Percentiles rank a stretch among this genome's conserved stretches.
Conservation (phyloP, 208 protist species). For the Crithidia bombi region DNA sequence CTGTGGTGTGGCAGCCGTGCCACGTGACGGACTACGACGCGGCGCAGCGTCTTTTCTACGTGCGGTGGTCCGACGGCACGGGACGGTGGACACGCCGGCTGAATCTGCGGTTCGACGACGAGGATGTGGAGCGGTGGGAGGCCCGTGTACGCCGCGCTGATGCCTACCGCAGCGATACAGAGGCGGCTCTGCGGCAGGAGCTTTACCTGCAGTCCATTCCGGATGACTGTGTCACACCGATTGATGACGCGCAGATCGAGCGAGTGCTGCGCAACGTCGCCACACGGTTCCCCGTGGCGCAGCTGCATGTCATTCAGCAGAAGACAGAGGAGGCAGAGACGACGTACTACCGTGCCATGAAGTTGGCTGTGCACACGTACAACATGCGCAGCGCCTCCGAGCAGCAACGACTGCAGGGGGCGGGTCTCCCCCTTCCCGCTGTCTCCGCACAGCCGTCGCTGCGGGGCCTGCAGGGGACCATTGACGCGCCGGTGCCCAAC, state of each 20-base stretch:
- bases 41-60: constrained; percentile 61
- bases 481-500: constrained; percentile 87
- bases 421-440: constrained; percentile 27
- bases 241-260: constrained; percentile 87
- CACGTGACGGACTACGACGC: constrained; percentile 75
- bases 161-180: constrained; percentile 69
- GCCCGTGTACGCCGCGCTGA: constrained; percentile 75
- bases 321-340: constrained; percentile 74
- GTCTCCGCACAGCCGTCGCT: constrained; percentile 48
- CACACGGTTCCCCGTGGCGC: constrained; percentile 68
- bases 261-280: constrained; percentile 83
- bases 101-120: constrained; percentile 91
- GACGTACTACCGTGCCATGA: constrained; percentile 83
- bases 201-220: constrained; percentile 82
- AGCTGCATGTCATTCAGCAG: constrained; percentile 81
- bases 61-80: constrained; percentile 76
- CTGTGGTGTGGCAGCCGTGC: constrained; percentile 72
- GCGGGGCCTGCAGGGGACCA: constrained; percentile 67
- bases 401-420: constrained; percentile 60
- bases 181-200: constrained; percentile 71
- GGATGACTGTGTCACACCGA: constrained; percentile 56
- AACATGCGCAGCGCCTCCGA: constrained; percentile 58
- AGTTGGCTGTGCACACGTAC: constrained; percentile 82
- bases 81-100: constrained; percentile 87
- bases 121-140: constrained; percentile 76